A percentile compares a stretch with the other conserved stretches of the same genome.
Evolutionary conservation across 345 rosid genomes (phyloP).

Genomic region (Murraya koenigii): DNA sequence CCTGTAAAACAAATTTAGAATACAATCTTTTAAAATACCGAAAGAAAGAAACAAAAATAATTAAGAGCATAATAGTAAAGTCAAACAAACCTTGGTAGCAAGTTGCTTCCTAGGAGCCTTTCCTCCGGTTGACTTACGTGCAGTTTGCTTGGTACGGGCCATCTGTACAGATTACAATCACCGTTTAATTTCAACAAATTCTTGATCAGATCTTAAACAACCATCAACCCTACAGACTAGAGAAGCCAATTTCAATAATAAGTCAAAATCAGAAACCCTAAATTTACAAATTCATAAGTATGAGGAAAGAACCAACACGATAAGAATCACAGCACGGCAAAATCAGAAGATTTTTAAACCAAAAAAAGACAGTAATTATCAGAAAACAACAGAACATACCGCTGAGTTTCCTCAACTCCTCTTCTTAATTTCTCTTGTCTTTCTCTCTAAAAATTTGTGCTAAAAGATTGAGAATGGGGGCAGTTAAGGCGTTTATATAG

Average conservation of each 20-base stretch:
- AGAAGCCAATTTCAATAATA: not conserved
- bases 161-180: constrained; percentile 26
- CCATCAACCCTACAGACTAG: not conserved
- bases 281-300: no score
- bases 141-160: constrained; percentile 97
- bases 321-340: no score
- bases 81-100: constrained; percentile 64
- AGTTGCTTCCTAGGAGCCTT: constrained; percentile 98
- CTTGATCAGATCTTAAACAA: not conserved
- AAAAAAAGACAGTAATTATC: not conserved
- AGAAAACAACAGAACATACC: constrained; percentile 18
- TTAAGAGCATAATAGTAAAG: not conserved
- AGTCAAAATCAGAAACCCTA: not conserved
- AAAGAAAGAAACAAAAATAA: not conserved
- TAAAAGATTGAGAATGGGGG: rapidly evolving
- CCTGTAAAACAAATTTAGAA: constrained; percentile 30
- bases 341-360: not conserved
- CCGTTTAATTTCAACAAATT: not conserved
- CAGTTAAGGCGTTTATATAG: constrained; percentile 17
- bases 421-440: not conserved
- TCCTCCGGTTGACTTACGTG: constrained; percentile 95
- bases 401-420: constrained; percentile 1
- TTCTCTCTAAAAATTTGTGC: not conserved
- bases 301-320: not conserved
- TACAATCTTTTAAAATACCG: no score